phyloP scores from a whole-genome alignment of 139 green algal genomes.

The Chlamydomonas sp. region DNA sequence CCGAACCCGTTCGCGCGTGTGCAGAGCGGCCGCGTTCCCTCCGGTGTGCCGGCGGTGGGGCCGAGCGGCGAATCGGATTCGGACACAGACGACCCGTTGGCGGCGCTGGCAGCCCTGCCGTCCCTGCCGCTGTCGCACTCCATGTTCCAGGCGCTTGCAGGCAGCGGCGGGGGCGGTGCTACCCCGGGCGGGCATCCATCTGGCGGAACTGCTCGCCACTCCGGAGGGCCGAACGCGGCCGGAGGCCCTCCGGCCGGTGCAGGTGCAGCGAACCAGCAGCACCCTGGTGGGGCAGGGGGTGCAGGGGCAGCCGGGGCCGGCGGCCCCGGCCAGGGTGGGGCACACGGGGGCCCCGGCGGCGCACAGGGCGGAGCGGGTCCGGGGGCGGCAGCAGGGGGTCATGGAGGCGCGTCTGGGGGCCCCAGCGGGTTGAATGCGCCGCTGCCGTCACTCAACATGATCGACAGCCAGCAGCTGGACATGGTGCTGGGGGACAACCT shows the following conservation, averaged over 20 bases:
- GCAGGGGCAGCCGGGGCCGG: too few species aligned
- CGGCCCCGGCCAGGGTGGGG: too few species aligned
- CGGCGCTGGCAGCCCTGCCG: slow-evolving; percentile 12
- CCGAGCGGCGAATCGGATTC: background rate
- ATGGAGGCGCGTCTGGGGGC: background rate
- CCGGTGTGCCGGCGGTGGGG: background rate
- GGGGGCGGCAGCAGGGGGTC: background rate
- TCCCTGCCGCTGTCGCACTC: slow-evolving; percentile 14
- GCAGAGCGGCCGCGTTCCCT: background rate
- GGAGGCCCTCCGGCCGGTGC: too few species aligned
- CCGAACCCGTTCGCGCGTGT: slow-evolving; percentile 36
- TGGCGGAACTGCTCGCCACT: background rate
- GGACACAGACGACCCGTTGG: slow-evolving; percentile 6
- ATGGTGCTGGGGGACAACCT: slow-evolving; percentile 35
- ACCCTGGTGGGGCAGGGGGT: too few species aligned
- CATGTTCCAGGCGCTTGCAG: slow-evolving; percentile 5
- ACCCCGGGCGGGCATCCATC: background rate
- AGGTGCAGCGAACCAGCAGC: too few species aligned
- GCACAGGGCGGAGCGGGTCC: background rate
- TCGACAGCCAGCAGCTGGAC: slow-evolving; percentile 37
- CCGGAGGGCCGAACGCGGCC: background rate
- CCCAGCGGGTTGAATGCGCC: background rate
- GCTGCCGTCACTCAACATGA: slow-evolving; percentile 31
- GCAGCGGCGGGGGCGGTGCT: too few species aligned
- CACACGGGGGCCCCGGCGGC: background rate